Evolutionary conservation across 768 basidiomycete species (phyloP).

Genomic region (Auricularia sp.): DNA sequence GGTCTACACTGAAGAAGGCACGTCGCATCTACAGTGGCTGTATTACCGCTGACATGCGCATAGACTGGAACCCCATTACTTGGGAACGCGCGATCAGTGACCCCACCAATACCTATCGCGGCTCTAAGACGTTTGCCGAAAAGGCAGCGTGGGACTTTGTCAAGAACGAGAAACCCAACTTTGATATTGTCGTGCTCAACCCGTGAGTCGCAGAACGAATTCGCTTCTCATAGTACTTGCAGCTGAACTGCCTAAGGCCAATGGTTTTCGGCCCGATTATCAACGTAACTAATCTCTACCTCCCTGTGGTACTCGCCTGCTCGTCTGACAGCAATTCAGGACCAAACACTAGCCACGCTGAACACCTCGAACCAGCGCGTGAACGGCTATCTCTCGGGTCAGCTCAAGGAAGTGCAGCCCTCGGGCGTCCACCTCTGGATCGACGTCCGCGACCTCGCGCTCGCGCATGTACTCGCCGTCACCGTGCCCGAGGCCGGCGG

Average conservation of each 20-base stretch:
- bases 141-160: constrained; percentile 6
- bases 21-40: not conserved
- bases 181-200: constrained; percentile 1
- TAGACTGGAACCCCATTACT: constrained; percentile 3
- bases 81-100: constrained; percentile 4
- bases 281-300: not conserved
- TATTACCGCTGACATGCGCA: not conserved
- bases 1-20: constrained; percentile 2
- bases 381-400: not conserved
- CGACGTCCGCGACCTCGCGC: constrained; percentile 35
- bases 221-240: not conserved
- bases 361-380: constrained; percentile 1
- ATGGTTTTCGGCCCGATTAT: not conserved
- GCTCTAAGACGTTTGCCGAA: constrained; percentile 3
- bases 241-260: not conserved
- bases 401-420: not conserved
- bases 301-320: too few relatives aligned
- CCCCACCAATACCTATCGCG: not conserved
- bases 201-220: not conserved
- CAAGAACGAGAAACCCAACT: constrained; percentile 1
- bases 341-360: not conserved
- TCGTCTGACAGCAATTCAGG: not conserved
- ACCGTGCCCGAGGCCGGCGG: constrained; percentile 43
- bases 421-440: constrained; percentile 2
- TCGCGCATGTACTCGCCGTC: constrained; percentile 44